Percentiles rank a stretch among this genome's conserved stretches.
Conservation (phyloP, 2,329 filamentous ascomycete genomes). For the Ascocoryne sarcoides region DNA sequence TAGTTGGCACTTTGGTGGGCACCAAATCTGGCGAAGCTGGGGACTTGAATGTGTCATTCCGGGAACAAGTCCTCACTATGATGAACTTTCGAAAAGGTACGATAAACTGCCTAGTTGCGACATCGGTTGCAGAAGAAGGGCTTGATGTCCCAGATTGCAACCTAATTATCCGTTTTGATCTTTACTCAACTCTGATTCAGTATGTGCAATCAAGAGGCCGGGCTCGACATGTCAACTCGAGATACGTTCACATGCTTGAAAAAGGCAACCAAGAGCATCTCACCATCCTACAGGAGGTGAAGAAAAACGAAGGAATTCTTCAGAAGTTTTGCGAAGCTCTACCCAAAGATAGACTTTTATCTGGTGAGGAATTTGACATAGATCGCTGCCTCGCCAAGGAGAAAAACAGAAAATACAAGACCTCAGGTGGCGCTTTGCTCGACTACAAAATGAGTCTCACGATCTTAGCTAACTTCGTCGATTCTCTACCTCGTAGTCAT, state of each 20-base stretch:
- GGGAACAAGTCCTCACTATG: constrained; percentile 66
- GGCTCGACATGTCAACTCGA: constrained; percentile 68
- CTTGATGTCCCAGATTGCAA: constrained; percentile 62
- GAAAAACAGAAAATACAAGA: constrained; percentile 38
- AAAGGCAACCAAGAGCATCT: constrained; percentile 53
- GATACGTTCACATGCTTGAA: constrained; percentile 80
- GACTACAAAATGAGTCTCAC: constrained; percentile 67
- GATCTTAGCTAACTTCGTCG: constrained; percentile 65
- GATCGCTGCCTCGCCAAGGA: constrained; percentile 46
- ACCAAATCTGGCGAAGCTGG: constrained; percentile 40
- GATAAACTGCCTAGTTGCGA: constrained; percentile 57
- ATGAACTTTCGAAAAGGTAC: constrained; percentile 51
- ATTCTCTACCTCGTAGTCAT: constrained; percentile 48
- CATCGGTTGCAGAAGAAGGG: constrained; percentile 59
- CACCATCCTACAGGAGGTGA: constrained; percentile 48
- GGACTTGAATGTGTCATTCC: constrained; percentile 53
- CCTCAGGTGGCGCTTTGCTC: constrained; percentile 65
- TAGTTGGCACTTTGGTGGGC: constrained; percentile 52
- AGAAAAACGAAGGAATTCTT: constrained; percentile 53
- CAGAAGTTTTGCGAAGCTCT: constrained; percentile 67
- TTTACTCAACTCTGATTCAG: constrained; percentile 84
- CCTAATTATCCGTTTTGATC: constrained; percentile 67
- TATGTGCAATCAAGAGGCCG: constrained; percentile 90
- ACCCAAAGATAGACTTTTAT: constrained; percentile 63
- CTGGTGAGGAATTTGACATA: constrained; percentile 48